Percentiles rank a stretch among this genome's conserved stretches.
phyloP scores from a whole-genome alignment of 192 early-diverging fungal genomes.

The Radiomyces spectabilis region DNA sequence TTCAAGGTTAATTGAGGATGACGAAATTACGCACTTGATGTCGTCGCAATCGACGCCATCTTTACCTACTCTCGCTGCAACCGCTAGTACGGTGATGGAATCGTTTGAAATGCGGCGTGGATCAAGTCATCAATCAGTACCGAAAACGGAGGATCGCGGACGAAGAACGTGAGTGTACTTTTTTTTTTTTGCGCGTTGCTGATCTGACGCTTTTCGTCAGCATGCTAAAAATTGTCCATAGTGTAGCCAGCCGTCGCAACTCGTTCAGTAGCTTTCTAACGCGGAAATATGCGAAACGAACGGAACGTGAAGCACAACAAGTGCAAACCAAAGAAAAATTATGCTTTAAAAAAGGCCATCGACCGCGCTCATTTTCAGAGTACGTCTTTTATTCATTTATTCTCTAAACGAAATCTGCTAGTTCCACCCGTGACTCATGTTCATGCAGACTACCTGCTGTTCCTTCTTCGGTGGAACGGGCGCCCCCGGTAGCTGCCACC shows the following conservation, averaged over 20 bases:
- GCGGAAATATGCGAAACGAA: slow-evolving; percentile 9
- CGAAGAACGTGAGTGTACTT: neutral
- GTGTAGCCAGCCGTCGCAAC: slow-evolving; percentile 13
- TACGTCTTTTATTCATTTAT: slow-evolving; percentile 5
- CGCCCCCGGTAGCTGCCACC: slow-evolving; percentile 23
- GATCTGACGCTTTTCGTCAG: no score
- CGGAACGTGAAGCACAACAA: neutral
- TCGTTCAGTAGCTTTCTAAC: slow-evolving; percentile 24
- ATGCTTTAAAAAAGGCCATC: slow-evolving; percentile 16
- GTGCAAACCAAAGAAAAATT: neutral
- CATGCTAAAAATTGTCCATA: neutral
- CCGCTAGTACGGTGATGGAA: neutral
- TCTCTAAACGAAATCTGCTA: neutral
- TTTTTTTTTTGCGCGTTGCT: slow-evolving; percentile 7
- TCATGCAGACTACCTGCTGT: slow-evolving; percentile 13
- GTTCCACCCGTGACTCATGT: no score
- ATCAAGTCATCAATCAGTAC: neutral
- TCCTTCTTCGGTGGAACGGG: slow-evolving; percentile 14
- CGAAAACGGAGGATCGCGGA: no score
- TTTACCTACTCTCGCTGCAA: neutral
- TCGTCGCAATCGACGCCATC: neutral
- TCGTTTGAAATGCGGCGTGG: slow-evolving; percentile 8
- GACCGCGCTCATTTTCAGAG: slow-evolving; percentile 29
- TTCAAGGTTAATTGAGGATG: no score
- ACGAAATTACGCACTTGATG: neutral